Percentiles rank a stretch among this genome's conserved stretches.
phyloP scores from a whole-genome alignment of 176 grass and related monocot species.

The Tillandsia fasciculata region DNA sequence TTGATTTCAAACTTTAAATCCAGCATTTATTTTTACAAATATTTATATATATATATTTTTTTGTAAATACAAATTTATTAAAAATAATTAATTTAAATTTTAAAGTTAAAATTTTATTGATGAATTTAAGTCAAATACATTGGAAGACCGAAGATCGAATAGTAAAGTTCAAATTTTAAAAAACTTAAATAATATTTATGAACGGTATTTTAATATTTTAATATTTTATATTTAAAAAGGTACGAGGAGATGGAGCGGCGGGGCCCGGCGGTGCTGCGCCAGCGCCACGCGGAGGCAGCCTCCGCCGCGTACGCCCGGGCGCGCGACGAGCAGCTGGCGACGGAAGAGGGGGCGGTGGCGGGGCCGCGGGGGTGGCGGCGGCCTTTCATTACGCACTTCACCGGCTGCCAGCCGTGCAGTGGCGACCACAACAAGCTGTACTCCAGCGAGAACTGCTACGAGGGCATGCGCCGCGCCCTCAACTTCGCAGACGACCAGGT shows the following conservation, averaged over 20 bases:
- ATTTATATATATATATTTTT: too few species aligned
- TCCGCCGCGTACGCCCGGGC: conserved; percentile 24
- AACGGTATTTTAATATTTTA: too few species aligned
- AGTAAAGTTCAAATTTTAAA: too few species aligned
- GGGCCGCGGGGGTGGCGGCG: conserved; percentile 41
- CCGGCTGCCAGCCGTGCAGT: conserved; percentile 89
- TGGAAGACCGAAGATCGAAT: too few species aligned
- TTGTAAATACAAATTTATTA: too few species aligned
- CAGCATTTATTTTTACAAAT: too few species aligned
- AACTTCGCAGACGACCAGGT: conserved; percentile 95
- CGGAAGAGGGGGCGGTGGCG: conserved; percentile 25
- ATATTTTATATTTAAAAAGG: neutral
- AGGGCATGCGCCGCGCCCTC: conserved; percentile 68
- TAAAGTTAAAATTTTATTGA: too few species aligned
- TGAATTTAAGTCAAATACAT: too few species aligned
- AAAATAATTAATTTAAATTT: too few species aligned
- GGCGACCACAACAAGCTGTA: conserved; percentile 66
- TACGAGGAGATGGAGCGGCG: conserved; percentile 55
- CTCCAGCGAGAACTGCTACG: conserved; percentile 44
- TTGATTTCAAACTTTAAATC: too few species aligned
- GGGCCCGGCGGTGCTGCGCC: conserved; percentile 21
- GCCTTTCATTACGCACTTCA: conserved; percentile 89
- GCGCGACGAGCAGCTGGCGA: conserved; percentile 27
- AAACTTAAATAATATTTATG: too few species aligned
- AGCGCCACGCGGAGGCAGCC: conserved; percentile 47